Evolutionary conservation across 306 rosid genomes (phyloP), one percentile per base, ranked within the genome.

Genomic region (Vicia sativa): DNA sequence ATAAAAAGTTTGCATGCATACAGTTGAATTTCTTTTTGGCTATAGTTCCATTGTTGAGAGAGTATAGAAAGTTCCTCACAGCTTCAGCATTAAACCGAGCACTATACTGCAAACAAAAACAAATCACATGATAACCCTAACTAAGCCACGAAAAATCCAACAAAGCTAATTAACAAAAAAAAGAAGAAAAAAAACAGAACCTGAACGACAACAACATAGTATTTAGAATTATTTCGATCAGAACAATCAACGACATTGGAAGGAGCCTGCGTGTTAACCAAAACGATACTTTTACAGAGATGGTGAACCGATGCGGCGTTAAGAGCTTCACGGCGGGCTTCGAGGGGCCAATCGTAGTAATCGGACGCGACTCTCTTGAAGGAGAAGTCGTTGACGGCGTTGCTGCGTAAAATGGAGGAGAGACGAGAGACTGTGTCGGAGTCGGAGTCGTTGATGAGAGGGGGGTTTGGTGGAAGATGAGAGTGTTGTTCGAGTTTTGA

Each of bases 271-370:
- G 98, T 92, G 77, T 92, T 92, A 13, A 90, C 96, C 80, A 92
- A 67, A 65, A 92, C 98, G 11, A 92, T 90, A 88, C 91, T 92
- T 85, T 92, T 92, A 87, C 98, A 92, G 68, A 92, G 98, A 76
- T 92, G 96, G 14, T 90, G 37, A 55, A 86, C 29, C 4, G 96
- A 89, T 11, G 89, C 79, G 16, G 98, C 96, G 35, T 59, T 62
- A 57, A 92, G 90, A 39, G 79, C 80, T 25, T 84, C 87, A 3
- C 96, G 87, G 5, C 96, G 88, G 23, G 80, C 69, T 69, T 92
- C 96, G 45, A 90, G 85, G n/a, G 96, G 64, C 91, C 87, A 92
- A 7, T 86, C 87, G 84, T 92, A 90, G 84, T 90, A 92, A 74
- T 87, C 83, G 39, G 80, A 41, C 12, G 96, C 75, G 44, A 92